A percentile compares a stretch with the other conserved stretches of the same genome.
Conservation (phyloP, 768 basidiomycete species). For the Hypholoma fasciculare region DNA sequence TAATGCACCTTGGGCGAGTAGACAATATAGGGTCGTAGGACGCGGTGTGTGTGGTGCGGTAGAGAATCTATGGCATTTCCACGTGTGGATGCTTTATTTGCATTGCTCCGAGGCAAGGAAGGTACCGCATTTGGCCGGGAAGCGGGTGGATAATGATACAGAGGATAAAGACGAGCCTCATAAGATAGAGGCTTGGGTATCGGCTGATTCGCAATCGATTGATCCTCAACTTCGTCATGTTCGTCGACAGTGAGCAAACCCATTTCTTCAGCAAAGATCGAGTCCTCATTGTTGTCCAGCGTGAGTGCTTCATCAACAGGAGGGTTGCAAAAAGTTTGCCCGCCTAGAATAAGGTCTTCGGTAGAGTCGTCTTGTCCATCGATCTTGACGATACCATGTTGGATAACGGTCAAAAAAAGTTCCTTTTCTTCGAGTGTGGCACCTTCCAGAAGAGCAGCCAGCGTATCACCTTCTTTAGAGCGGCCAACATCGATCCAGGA, state of each 20-base stretch:
- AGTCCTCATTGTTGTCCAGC: neutral
- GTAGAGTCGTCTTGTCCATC: neutral
- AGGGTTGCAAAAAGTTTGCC: neutral
- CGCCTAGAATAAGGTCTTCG: neutral
- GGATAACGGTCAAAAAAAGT: neutral
- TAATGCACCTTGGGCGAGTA: neutral
- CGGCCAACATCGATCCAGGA: neutral
- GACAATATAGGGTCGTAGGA: neutral
- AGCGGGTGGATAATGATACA: too few relatives aligned
- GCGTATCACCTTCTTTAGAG: slow-evolving; percentile 2
- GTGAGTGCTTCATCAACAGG: neutral
- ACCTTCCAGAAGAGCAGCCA: neutral
- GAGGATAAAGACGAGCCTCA: too few relatives aligned
- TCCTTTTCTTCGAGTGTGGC: neutral
- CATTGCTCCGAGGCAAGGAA: too few relatives aligned
- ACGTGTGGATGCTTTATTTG: neutral
- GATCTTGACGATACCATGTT: slow-evolving; percentile 1
- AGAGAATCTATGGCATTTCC: neutral
- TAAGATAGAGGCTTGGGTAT: too few relatives aligned
- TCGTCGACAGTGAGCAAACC: too few relatives aligned
- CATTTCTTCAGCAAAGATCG: too few relatives aligned
- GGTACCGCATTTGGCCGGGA: too few relatives aligned
- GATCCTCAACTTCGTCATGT: too few relatives aligned
- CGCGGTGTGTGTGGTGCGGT: neutral
- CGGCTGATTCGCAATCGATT: too few relatives aligned